phyloP scores from a whole-genome alignment of 1,284 basidiomycete genomes.

The Phellopilus nigrolimitatus region DNA sequence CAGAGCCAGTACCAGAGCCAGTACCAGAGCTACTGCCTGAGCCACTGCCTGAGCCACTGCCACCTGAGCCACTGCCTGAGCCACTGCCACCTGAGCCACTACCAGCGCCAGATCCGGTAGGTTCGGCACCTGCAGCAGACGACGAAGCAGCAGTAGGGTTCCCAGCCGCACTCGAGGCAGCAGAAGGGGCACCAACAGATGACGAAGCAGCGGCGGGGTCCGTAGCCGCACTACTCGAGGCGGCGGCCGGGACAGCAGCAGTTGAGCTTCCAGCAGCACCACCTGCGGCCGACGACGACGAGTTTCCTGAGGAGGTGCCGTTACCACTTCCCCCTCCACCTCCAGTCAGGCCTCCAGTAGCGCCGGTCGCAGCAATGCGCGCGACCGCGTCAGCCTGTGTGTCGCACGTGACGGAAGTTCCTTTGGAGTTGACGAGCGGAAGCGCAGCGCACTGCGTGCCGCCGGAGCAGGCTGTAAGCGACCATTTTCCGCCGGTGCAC shows the following conservation, averaged over 20 bases:
- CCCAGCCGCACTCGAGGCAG: neutral
- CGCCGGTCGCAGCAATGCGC: conserved; percentile 23
- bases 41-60: no score
- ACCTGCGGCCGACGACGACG: neutral
- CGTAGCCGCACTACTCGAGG: neutral
- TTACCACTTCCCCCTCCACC: neutral
- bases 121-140: no score
- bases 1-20: no score
- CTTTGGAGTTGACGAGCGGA: conserved; percentile 26
- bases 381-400: conserved; percentile 22
- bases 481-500: conserved; percentile 24
- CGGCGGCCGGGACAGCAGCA: neutral
- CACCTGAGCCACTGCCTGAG: no score
- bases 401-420: conserved; percentile 25
- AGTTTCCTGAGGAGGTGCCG: neutral
- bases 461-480: conserved; percentile 20
- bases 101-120: neutral
- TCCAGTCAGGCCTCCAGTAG: conserved; percentile 17
- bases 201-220: neutral
- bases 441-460: conserved; percentile 25
- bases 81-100: neutral
- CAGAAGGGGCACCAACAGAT: neutral
- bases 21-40: no score
- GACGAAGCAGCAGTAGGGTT: neutral
- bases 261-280: neutral